These are phyloP conservation scores for Coriolopsis trogii DNA, from an alignment of 1,284 basidiomycete genomes.

Conservation along the genomic window DNA sequence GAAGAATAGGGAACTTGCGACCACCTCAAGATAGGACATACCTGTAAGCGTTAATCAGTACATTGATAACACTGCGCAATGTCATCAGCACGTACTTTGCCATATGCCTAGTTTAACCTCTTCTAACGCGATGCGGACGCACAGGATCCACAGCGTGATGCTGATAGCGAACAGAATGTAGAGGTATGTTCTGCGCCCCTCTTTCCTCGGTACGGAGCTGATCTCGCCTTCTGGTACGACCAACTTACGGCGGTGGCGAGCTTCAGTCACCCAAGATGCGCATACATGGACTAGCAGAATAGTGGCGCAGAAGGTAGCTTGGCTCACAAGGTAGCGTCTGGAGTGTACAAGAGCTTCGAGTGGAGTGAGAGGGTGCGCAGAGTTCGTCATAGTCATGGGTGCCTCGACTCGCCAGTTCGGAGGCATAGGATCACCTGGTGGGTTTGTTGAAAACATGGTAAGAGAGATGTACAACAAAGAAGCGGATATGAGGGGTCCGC, in stretches of 20 bases:
- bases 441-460: slow-evolving; percentile 25
- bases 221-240: slow-evolving; percentile 63
- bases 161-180: slow-evolving; percentile 65
- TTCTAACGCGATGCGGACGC: slow-evolving; percentile 49
- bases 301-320: slow-evolving; percentile 78
- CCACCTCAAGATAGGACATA: slow-evolving; percentile 79
- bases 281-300: slow-evolving; percentile 79
- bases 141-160: slow-evolving; percentile 51
- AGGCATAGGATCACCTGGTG: slow-evolving; percentile 43
- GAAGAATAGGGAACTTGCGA: slow-evolving; percentile 80
- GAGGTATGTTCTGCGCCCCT: slow-evolving; percentile 59
- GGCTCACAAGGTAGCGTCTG: slow-evolving; percentile 75
- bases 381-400: slow-evolving; percentile 52
- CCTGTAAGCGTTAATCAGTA: slow-evolving; percentile 55
- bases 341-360: slow-evolving; percentile 69
- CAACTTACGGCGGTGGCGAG: slow-evolving; percentile 45
- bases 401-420: slow-evolving; percentile 77
- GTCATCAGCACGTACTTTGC: slow-evolving; percentile 53
- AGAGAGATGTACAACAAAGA: slow-evolving; percentile 63
- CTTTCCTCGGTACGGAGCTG: slow-evolving; percentile 75
- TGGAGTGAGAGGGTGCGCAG: slow-evolving; percentile 43
- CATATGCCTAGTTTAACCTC: slow-evolving; percentile 55
- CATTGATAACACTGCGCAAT: not conserved
- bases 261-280: slow-evolving; percentile 75
- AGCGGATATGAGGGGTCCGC: slow-evolving; percentile 77